Conservation (phyloP, 805 yeast genomes). For the Wickerhamiella nectarea region DNA sequence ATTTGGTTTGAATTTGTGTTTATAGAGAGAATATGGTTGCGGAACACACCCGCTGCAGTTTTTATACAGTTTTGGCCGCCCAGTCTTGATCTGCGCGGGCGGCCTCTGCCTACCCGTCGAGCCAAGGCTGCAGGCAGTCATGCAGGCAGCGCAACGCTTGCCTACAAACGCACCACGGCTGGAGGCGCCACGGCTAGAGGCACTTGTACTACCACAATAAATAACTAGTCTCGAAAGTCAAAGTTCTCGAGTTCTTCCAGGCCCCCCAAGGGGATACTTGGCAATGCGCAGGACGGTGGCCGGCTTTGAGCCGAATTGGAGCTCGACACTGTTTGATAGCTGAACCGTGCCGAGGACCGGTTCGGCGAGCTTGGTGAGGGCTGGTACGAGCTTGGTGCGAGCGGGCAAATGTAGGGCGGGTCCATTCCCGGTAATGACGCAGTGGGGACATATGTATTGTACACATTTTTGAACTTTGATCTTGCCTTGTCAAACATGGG, state of each 20-base stretch:
- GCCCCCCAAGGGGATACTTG: not conserved
- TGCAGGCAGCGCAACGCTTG: too few species aligned
- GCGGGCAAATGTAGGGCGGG: not conserved
- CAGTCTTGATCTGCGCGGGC: too few species aligned
- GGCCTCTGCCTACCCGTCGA: too few species aligned
- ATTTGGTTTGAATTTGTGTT: too few species aligned
- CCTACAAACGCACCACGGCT: too few species aligned
- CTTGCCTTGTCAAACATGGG: constrained; percentile 5
- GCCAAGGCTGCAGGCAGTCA: too few species aligned
- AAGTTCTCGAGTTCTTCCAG: not conserved
- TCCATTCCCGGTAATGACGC: constrained; percentile 3
- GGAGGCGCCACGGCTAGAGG: too few species aligned
- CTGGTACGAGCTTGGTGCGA: not conserved
- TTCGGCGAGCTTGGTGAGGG: not conserved
- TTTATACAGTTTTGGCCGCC: too few species aligned
- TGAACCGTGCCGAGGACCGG: not conserved
- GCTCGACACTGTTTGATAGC: constrained; percentile 5
- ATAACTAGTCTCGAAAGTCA: too few species aligned
- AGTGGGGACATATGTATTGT: constrained; percentile 4
- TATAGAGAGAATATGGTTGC: too few species aligned
- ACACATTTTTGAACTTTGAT: constrained; percentile 5
- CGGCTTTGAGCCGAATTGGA: not conserved
- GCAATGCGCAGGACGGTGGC: not conserved
- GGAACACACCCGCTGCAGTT: too few species aligned
- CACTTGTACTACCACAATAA: not conserved